Evolutionary conservation across 768 basidiomycete genomes (phyloP), one percentile per base, ranked within the genome.

Genomic region (Russula compacta): DNA sequence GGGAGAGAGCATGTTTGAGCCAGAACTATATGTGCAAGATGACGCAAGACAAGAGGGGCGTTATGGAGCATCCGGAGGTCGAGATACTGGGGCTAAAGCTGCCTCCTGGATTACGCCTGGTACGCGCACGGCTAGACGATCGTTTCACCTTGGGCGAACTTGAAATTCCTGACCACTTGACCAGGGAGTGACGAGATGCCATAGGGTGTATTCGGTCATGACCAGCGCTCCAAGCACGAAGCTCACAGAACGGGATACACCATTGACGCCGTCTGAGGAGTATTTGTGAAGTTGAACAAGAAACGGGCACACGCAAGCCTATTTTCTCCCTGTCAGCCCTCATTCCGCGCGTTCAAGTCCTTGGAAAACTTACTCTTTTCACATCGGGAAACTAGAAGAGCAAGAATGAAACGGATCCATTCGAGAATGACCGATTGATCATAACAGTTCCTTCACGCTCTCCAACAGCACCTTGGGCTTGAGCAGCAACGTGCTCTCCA

Each of bases 381-480:
- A 58, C 38, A 53, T 56, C 48, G 32, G 55, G 43, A 40, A 36
- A 55, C 51, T 48, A 54, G 59, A 50, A 44, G 53, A 38, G 53
- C 59, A 54, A 49, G 58, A 55, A 54, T 43, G 62, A 59, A 55
- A 55, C 58, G 24, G 38, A 11, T 29, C 24, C 24, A 2, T 51
- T 57, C 60, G 42, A 57, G 60, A 55, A 59, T 35, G 21, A 17
- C 59, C 42, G 38, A 38, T 19, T 21, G 32, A 35, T 65, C 57
- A 66, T 53, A 66, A 56, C 24, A 66, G 59, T n/a, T 66, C 65
- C 53, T 60, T 61, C 63, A 66, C 65, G 51, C 65, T 66, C 44
- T 66, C 65, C 56, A 66, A 56, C 48, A 66, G 52, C 38, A 66
- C 65, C 63, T 66, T 59, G 44, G 65, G 65, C 49, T 66, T 66